Evolutionary conservation across 331 rosid species (phyloP).

Genomic region (Cydonia oblonga): DNA sequence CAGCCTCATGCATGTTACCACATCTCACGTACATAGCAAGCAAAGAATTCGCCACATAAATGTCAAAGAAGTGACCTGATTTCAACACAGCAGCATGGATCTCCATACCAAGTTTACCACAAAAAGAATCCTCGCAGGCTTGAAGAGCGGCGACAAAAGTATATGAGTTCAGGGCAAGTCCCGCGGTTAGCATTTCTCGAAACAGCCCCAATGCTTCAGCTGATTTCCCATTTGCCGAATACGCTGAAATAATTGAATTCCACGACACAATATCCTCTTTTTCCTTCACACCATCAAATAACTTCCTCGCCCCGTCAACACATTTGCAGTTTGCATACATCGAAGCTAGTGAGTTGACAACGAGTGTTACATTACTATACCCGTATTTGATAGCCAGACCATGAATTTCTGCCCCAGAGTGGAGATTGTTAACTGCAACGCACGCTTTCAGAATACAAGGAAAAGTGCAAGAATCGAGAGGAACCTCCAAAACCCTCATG

Average conservation of each 20-base stretch:
- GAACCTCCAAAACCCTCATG: constrained; percentile 40
- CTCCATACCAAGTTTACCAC: constrained; percentile 46
- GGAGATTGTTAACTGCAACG: constrained; percentile 18
- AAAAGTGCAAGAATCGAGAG: constrained; percentile 48
- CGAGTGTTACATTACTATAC: constrained; percentile 33
- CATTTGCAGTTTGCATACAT: constrained; percentile 62
- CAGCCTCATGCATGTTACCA: constrained; percentile 39
- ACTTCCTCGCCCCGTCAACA: constrained; percentile 36
- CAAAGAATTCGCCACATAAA: constrained; percentile 59
- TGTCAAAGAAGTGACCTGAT: constrained; percentile 29
- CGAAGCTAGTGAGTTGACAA: constrained; percentile 54
- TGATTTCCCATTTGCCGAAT: constrained; percentile 33
- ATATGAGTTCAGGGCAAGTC: constrained; percentile 34
- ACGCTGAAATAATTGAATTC: constrained; percentile 69
- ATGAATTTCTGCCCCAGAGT: constrained; percentile 46
- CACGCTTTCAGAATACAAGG: constrained; percentile 54
- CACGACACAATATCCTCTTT: constrained; percentile 54
- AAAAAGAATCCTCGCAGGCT: constrained; percentile 46
- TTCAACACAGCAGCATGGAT: constrained; percentile 48
- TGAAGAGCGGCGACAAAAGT: constrained; percentile 66
- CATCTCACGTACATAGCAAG: constrained; percentile 63
- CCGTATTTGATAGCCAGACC: constrained; percentile 56
- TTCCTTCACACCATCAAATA: constrained; percentile 36
- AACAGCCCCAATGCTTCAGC: constrained; percentile 44
- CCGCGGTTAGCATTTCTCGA: constrained; percentile 43